These are phyloP conservation scores for Fusarium sp. DNA, from an alignment of 2,329 filamentous ascomycete species.

Conservation along the genomic window DNA sequence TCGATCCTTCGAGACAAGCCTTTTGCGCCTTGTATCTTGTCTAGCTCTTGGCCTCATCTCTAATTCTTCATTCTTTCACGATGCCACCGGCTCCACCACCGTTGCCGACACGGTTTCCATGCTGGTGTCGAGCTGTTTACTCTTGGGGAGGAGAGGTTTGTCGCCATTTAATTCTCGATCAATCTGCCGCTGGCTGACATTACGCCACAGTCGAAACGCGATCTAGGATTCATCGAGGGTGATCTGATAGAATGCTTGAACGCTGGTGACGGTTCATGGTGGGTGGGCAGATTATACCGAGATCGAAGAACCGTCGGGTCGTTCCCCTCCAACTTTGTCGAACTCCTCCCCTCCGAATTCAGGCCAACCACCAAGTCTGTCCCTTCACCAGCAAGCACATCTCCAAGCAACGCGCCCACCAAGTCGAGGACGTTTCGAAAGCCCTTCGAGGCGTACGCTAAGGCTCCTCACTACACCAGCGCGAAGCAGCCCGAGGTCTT, in stretches of 20 bases:
- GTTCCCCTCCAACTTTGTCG: constrained; percentile 98
- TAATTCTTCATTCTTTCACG: constrained; percentile 34
- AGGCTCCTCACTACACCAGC: constrained; percentile 74
- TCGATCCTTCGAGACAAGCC: constrained; percentile 29
- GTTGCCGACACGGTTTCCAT: constrained; percentile 84
- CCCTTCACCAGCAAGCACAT: constrained; percentile 67
- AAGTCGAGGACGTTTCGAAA: constrained; percentile 75
- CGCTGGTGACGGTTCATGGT: constrained; percentile 97
- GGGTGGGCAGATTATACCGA: constrained; percentile 91
- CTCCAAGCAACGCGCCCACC: constrained; percentile 66
- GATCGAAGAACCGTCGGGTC: constrained; percentile 92
- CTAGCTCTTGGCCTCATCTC: constrained; percentile 5
- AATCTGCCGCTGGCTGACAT: constrained; percentile 43
- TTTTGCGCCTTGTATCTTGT: constrained; percentile 15
- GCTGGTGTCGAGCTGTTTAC: constrained; percentile 91
- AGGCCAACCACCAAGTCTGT: constrained; percentile 76
- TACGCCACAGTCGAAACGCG: constrained; percentile 79
- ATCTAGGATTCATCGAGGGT: constrained; percentile 96
- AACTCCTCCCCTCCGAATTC: constrained; percentile 87
- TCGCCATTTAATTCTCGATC: constrained; percentile 11
- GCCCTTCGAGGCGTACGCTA: constrained; percentile 75
- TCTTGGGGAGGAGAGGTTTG: constrained; percentile 89
- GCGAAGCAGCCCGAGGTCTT: constrained; percentile 71
- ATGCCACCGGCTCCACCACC: constrained; percentile 69
- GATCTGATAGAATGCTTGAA: constrained; percentile 98